Base-by-base conservation (phyloP, 2,329 filamentous ascomycete species). In the Monosporascus sp. region DNA sequence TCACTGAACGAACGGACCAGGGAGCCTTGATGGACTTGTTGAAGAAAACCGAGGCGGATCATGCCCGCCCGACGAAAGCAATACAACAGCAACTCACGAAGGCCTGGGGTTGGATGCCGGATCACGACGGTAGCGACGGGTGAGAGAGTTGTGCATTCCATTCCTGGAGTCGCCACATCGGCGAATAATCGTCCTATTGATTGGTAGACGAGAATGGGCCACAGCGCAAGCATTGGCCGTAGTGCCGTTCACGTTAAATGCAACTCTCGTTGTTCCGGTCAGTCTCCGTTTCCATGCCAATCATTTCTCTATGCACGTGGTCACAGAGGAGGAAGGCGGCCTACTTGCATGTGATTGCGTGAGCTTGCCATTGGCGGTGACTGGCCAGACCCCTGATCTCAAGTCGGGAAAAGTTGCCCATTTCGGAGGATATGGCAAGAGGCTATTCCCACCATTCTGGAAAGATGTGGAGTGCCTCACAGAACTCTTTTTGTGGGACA, bases 61-160 rank as follows among this genome's bases (percentile, higher is more conserved):
- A 80, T 62, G 79, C 74, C 5, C 77, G 79, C 65, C 80, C 79
- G 6, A 83, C 79, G 7, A 70, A 68, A 7, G 68, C 71, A 9
- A 76, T 79, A 27, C 74, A 76, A 39, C 63, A 67, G 38, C 73
- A 77, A 54, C 66, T 82, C 52, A 75, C 73, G 59, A 69, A 69
- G 50, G 74, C 72, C 52, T 83, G 77, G 79, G 76, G 73, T 17
- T 79, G 75, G 77, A 52, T 61, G 50, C 52, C 60, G 11, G 61
- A 60, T 49, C 53, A 54, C 20, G 60, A 56, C 47, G 58, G 61
- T 53, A 61, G 52, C 58, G 48, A 43, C 20, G 35, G 45, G 15
- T 36, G 43, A 31, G 7, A 41, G 48, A 37, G 36, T 14, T 2
- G 18, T 53, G 15, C 11, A 25, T 35, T 20, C 35, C 41, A 7